Evolutionary conservation across 495 filamentous ascomycete species (phyloP).

Genomic region (Lophiotrema nucula): DNA sequence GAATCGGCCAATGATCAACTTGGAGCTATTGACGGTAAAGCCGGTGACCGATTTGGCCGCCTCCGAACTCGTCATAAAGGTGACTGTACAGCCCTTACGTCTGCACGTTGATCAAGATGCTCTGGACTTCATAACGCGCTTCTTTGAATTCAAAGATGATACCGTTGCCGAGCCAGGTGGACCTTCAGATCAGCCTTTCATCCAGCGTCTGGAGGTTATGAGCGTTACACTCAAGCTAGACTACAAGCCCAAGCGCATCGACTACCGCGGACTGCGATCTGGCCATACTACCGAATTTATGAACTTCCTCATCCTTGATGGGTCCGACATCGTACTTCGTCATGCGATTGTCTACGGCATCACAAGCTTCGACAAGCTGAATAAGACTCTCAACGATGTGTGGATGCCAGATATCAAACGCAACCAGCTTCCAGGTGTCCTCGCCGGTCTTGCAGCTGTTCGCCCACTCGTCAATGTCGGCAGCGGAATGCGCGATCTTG

Average conservation of each 20-base stretch:
- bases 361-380: constrained; percentile 82
- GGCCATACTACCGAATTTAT: constrained; percentile 99
- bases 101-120: constrained; percentile 98
- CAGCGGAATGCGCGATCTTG: constrained; percentile 76
- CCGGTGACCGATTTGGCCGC: constrained; percentile 81
- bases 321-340: constrained; percentile 78
- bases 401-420: constrained; percentile 95
- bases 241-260: constrained; percentile 96
- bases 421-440: constrained; percentile 84
- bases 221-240: constrained; percentile 80
- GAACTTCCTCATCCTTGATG: constrained; percentile 95
- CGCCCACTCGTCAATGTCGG: constrained; percentile 88
- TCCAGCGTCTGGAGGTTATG: constrained; percentile 87
- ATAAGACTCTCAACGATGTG: constrained; percentile 85
- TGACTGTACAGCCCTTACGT: constrained; percentile 78
- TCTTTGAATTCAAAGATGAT: constrained; percentile 96
- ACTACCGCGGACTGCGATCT: constrained; percentile 91
- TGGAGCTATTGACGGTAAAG: constrained; percentile 83
- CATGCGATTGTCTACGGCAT: constrained; percentile 92
- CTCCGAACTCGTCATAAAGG: constrained; percentile 84
- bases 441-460: constrained; percentile 87
- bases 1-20: constrained; percentile 81
- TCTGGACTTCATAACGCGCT: constrained; percentile 92
- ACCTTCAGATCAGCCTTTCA: constrained; percentile 74
- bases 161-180: constrained; percentile 47